These are phyloP conservation scores for Stephania cephalantha DNA, from an alignment of 164 flowering plant species.

Conservation along the genomic window DNA sequence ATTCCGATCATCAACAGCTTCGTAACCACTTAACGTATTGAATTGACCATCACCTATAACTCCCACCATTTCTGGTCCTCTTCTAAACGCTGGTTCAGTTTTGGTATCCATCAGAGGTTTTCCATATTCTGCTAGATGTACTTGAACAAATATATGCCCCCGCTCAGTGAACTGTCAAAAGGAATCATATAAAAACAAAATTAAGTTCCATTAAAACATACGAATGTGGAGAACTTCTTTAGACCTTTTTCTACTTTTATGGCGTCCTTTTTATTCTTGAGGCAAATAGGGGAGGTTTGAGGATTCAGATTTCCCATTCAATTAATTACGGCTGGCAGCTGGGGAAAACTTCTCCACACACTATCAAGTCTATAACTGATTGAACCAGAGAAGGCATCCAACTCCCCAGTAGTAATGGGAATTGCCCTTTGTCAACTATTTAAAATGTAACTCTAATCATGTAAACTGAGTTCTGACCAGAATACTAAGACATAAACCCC, in stretches of 20 bases:
- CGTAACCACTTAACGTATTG: conserved; percentile 71
- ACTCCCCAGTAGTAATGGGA: not conserved
- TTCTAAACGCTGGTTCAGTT: conserved; percentile 34
- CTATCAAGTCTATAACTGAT: not conserved
- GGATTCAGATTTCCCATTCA: not conserved
- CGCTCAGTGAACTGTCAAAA: conserved; percentile 72
- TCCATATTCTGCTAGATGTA: conserved; percentile 54
- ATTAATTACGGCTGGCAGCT: not conserved
- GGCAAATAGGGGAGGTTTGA: not conserved
- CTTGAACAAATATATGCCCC: conserved; percentile 91
- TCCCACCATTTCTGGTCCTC: conserved; percentile 31
- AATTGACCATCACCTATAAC: conserved; percentile 26
- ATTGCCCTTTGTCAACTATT: not conserved
- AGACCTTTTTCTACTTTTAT: not conserved
- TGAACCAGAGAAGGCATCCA: not conserved
- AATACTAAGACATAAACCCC: not conserved
- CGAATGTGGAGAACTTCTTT: not conserved
- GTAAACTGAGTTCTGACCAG: not conserved
- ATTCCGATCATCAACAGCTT: conserved; percentile 69
- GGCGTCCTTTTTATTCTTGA: not conserved
- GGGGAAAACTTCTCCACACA: not conserved
- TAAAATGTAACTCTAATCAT: not conserved
- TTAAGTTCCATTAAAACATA: not conserved
- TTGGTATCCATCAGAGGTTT: conserved; percentile 30
- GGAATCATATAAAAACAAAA: conserved; percentile 5